Evolutionary conservation across 352 stramenopile genomes (phyloP), one percentile per base, ranked within the genome.

Genomic region (Phytophthora cryptogea): DNA sequence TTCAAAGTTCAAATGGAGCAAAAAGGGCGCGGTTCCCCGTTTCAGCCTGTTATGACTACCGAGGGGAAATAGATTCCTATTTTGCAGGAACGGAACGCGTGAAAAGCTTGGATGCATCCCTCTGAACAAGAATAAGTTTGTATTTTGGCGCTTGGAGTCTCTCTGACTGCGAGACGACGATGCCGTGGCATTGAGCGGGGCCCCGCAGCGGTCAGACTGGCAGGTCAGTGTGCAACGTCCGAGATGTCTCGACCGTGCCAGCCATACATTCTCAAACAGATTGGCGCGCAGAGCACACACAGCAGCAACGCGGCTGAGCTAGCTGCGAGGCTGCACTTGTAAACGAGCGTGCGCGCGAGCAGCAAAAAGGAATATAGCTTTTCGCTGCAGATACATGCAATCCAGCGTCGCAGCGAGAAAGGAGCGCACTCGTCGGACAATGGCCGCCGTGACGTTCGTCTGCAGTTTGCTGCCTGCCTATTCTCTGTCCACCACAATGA

Each of bases 131-230:
- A 7, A 50, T 50, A 39, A 6, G 37, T 39, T 37, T 30, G 13
- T 50, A 56, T 47, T 35, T 28, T 35, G 20, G 20, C 20, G 17
- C 10, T 36, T 6, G 10, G 3, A n/a, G 14, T 28, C 26, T 48
- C 30, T 23, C 23, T 35, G 39, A 42, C 10, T 60, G 56, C 54
- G 56, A 69, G 41, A 53, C 0, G 47, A 69, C 61, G 61, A 69
- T 69, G 47, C 46, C 30, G 60, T 59, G 30, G 46, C 5, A 41
- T 68, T 63, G 53, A 61, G 8, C 39, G 44, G 11, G 27, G 16
- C 41, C 36, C 4, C 36, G 8, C 31, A 11, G 31, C 31, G 5
- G 44, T 26, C 43, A 31, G 37, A 28, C 39, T 51, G 37, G 23
- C 32, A 20, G 16, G 30, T 35, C 32, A 45, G 27, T 31, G 36